Evolutionary conservation across 2,329 filamentous ascomycete genomes (phyloP), one percentile per base, ranked within the genome.

Genomic region (Fusarium incarnatum): DNA sequence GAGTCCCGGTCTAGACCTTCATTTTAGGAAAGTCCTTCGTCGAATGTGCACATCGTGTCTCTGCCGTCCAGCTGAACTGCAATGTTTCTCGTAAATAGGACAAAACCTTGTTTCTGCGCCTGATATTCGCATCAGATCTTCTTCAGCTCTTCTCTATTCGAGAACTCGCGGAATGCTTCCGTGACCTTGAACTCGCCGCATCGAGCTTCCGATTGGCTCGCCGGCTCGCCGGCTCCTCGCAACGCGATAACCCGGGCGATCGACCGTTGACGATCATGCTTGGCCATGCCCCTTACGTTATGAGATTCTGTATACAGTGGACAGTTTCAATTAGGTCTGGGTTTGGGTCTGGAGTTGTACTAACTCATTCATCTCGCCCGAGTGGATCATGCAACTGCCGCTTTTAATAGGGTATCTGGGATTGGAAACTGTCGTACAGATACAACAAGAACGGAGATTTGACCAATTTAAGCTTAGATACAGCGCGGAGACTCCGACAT

Each of bases 401-500:
- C n/a, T 53, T 52, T n/a, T 2, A 8, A 27, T 28, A 20, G 1
- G 15, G 45, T 28, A 20, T 42, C 18, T 44, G 41, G 20, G 41
- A 16, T 18, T 44, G 22, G 22, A 60, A 15, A 37, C 28, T 16
- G 27, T 18, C 3, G 34, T 12, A 50, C 48, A 45, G 32, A 49
- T 44, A 34, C 13, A 48, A 30, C 41, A 48, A 20, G 16, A 16
- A 48, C 42, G 54, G 42, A 56, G 16, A 10, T 25, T 23, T 50
- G 62, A 45, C 52, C 50, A 60, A 28, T 45, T 71, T 71, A 64
- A 74, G 69, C 68, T 66, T 72, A 62, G 49, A 56, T 55, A 41
- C 28, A 68, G 44, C 7, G 23, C 49, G 23, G 32, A 53, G 34
- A 42, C 49, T 53, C 49, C 23, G 49, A 16, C 7, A 42, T 8